Percentiles rank a stretch among this genome's conserved stretches.
These are phyloP conservation scores for Volvox africanus DNA, from an alignment of 139 green algal genomes.

Conservation along the genomic window DNA sequence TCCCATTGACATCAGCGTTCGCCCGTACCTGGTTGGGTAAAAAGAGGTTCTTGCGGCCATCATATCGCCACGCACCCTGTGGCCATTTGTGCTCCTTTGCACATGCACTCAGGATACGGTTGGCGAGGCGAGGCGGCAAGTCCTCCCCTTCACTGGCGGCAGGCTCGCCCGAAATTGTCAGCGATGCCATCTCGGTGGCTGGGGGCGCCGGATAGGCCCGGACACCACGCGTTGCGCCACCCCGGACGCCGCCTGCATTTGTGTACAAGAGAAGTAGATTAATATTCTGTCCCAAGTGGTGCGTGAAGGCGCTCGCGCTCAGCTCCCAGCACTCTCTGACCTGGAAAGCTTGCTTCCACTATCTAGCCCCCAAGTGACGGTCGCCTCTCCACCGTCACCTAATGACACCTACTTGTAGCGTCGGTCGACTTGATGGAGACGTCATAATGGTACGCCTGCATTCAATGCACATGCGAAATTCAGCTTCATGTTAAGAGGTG, in stretches of 20 bases:
- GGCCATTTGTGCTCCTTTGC: conserved; percentile 48
- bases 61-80: conserved; percentile 38
- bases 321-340: neutral
- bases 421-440: conserved; percentile 19
- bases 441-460: conserved; percentile 44
- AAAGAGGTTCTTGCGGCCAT: conserved; percentile 60
- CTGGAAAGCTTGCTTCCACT: neutral
- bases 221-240: neutral
- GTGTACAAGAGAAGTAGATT: neutral
- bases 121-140: conserved; percentile 32
- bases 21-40: conserved; percentile 20
- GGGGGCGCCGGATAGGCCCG: neutral
- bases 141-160: neutral
- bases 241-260: neutral
- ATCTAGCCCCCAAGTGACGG: neutral
- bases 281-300: neutral
- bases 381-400: neutral
- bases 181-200: neutral
- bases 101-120: conserved; percentile 31
- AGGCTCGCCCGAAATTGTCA: neutral
- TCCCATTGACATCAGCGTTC: neutral
- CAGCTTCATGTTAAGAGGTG: neutral
- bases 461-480: neutral
- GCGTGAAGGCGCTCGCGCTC: neutral
- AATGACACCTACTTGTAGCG: neutral